phyloP scores from a whole-genome alignment of 2,329 filamentous ascomycete genomes.

The Diaporthe sp. region DNA sequence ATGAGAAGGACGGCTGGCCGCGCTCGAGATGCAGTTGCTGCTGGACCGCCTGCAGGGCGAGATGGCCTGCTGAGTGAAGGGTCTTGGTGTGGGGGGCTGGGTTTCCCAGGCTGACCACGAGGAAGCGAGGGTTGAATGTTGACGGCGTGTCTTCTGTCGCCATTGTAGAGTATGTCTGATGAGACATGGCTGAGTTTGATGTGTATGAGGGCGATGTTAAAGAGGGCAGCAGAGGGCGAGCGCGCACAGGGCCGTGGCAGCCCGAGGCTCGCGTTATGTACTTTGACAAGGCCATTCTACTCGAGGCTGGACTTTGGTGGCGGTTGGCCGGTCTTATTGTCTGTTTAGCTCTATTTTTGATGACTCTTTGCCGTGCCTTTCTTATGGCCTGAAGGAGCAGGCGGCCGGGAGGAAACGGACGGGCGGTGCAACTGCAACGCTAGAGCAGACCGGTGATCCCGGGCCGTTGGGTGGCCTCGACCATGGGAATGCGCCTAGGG shows the following conservation, averaged over 20 bases:
- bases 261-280: slow-evolving; percentile 24
- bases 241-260: slow-evolving; percentile 4
- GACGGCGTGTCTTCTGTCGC: slow-evolving; percentile 32
- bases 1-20: slow-evolving; percentile 63
- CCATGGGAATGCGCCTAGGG: neutral
- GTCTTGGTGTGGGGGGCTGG: slow-evolving; percentile 81
- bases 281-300: slow-evolving; percentile 2
- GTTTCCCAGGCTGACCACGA: slow-evolving; percentile 92
- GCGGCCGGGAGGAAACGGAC: neutral
- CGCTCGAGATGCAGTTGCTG: slow-evolving; percentile 57
- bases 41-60: slow-evolving; percentile 75
- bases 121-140: slow-evolving; percentile 65
- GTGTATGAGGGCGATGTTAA: neutral
- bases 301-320: neutral
- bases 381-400: neutral
- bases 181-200: slow-evolving; percentile 9
- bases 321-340: slow-evolving; percentile 11
- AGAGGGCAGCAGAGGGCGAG: neutral
- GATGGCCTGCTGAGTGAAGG: slow-evolving; percentile 90
- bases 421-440: slow-evolving; percentile 1
- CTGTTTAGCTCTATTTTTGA: neutral
- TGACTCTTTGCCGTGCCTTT: slow-evolving; percentile 30
- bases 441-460: neutral
- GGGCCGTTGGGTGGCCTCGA: neutral
- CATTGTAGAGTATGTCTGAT: slow-evolving; percentile 8